A percentile compares a stretch with the other conserved stretches of the same genome.
These are phyloP conservation scores for Acanthamoeba royreba DNA, from an alignment of 208 protist species.

Conservation along the genomic window DNA sequence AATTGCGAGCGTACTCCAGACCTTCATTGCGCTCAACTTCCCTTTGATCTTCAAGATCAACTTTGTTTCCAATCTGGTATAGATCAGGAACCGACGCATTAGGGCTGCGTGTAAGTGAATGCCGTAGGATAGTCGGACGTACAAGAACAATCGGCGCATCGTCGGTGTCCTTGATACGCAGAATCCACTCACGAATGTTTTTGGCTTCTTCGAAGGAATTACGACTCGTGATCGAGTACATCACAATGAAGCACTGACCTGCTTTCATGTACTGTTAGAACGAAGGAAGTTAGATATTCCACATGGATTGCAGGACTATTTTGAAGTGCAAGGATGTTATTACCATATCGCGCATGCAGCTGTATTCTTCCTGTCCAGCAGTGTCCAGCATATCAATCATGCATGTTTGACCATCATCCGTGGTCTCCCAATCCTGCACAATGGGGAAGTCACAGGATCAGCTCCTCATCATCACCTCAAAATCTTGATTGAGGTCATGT, in stretches of 20 bases:
- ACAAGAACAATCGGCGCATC: background rate
- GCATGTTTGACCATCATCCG: constrained; percentile 46
- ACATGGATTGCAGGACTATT: background rate
- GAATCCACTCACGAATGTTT: constrained; percentile 32
- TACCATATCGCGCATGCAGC: constrained; percentile 74
- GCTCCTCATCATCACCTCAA: too few species aligned
- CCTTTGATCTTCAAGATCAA: background rate
- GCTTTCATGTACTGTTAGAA: background rate
- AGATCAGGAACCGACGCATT: background rate
- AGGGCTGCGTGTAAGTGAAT: background rate
- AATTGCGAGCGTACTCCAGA: background rate
- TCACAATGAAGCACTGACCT: background rate
- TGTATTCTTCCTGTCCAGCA: constrained; percentile 80
- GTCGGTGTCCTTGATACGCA: constrained; percentile 60
- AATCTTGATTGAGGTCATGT: background rate
- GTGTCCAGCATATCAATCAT: constrained; percentile 81
- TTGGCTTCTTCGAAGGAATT: constrained; percentile 58
- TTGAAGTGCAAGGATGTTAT: background rate
- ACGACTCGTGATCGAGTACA: background rate
- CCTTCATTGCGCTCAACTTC: background rate
- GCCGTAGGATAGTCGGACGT: background rate
- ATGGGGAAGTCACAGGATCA: background rate
- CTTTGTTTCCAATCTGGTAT: background rate
- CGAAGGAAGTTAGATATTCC: background rate
- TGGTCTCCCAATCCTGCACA: background rate